These are phyloP conservation scores for Zizania latifolia DNA, from an alignment of 176 grass and related monocot species.

Conservation along the genomic window DNA sequence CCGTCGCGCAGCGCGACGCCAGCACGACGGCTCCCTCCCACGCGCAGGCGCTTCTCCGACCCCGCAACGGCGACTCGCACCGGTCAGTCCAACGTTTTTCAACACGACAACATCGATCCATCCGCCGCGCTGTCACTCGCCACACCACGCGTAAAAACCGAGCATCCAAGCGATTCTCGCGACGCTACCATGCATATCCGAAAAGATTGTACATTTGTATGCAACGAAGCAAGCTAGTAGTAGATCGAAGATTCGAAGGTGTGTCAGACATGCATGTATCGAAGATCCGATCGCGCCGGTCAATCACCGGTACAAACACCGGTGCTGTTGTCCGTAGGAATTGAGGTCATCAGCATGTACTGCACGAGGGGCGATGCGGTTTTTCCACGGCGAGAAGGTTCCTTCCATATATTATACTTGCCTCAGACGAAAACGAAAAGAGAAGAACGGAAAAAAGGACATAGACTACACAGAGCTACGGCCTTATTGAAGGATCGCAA, in stretches of 20 bases:
- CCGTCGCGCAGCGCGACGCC: background rate
- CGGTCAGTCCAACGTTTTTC: constrained; percentile 15
- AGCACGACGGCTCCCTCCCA: background rate
- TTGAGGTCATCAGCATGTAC: constrained; percentile 11
- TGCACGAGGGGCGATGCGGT: background rate
- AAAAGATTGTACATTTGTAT: background rate
- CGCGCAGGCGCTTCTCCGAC: too few relatives aligned
- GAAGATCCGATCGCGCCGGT: background rate
- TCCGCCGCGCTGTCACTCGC: too few relatives aligned
- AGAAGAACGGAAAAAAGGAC: background rate
- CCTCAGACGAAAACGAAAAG: background rate
- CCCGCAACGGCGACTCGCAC: too few relatives aligned
- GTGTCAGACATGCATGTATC: too few relatives aligned
- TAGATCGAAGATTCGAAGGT: too few relatives aligned
- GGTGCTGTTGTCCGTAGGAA: background rate
- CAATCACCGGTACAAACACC: background rate
- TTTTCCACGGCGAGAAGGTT: constrained; percentile 29
- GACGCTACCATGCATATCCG: too few relatives aligned
- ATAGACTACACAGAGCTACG: background rate
- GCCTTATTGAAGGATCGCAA: background rate
- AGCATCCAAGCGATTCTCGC: too few relatives aligned
- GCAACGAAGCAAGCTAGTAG: too few relatives aligned
- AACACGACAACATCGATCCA: too few relatives aligned
- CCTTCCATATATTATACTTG: constrained; percentile 3
- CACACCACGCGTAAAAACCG: too few relatives aligned